A percentile compares a stretch with the other conserved stretches of the same genome.
Evolutionary conservation across 257 asterid genomes (phyloP).

Genomic region (Cordia subcordata): DNA sequence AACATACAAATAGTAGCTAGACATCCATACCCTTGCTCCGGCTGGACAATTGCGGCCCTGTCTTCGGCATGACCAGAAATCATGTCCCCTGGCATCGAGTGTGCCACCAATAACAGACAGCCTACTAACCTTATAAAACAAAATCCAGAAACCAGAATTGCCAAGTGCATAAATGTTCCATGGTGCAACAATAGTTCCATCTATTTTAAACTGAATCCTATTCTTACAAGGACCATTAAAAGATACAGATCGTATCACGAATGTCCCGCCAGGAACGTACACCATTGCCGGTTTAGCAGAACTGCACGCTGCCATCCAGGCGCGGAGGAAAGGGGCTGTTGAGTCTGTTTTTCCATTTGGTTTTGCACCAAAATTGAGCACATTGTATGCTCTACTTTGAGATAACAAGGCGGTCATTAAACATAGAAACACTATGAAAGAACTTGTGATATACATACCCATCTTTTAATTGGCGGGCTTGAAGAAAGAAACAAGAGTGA

Average conservation of each 20-base stretch:
- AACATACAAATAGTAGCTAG: background rate
- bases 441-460: slow-evolving; percentile 11
- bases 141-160: slow-evolving; percentile 52
- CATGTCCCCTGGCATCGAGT: slow-evolving; percentile 57
- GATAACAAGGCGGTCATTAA: slow-evolving; percentile 6
- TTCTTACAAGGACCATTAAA: slow-evolving; percentile 65
- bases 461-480: slow-evolving; percentile 9
- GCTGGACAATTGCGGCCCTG: slow-evolving; percentile 35
- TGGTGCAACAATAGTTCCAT: slow-evolving; percentile 67
- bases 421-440: slow-evolving; percentile 8
- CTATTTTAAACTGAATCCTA: slow-evolving; percentile 39
- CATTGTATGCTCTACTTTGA: slow-evolving; percentile 42
- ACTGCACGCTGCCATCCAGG: slow-evolving; percentile 71
- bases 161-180: slow-evolving; percentile 35
- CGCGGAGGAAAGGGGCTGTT: slow-evolving; percentile 41
- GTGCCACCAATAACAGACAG: slow-evolving; percentile 55
- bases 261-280: slow-evolving; percentile 53
- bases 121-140: slow-evolving; percentile 54
- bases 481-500: background rate
- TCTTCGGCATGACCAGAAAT: slow-evolving; percentile 53
- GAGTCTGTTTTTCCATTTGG: slow-evolving; percentile 77
- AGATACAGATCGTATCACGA: slow-evolving; percentile 30
- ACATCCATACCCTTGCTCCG: slow-evolving; percentile 56
- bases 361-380: slow-evolving; percentile 53
- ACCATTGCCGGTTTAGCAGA: slow-evolving; percentile 46